phyloP scores from a whole-genome alignment of 139 green algal species.

The Picochlorum costavermella region DNA sequence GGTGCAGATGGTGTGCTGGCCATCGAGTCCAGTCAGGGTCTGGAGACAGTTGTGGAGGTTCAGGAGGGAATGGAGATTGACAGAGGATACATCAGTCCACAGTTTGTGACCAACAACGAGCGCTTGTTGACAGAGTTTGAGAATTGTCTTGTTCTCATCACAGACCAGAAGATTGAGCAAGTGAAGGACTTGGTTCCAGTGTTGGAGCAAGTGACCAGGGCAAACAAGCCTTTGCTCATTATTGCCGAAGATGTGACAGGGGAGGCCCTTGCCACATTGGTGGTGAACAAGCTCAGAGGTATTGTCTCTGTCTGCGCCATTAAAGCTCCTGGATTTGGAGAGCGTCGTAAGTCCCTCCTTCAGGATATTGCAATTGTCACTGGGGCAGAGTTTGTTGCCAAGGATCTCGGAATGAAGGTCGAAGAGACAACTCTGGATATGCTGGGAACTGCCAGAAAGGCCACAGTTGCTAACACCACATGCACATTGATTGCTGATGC shows the following conservation, averaged over 20 bases:
- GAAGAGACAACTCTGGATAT: conserved; percentile 72
- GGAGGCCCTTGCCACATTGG: conserved; percentile 94
- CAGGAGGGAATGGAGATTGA: conserved; percentile 97
- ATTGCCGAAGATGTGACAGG: conserved; percentile 92
- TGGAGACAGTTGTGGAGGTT: conserved; percentile 83
- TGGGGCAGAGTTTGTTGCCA: conserved; percentile 94
- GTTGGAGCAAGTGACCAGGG: conserved; percentile 67
- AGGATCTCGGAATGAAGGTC: conserved; percentile 79
- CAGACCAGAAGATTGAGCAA: conserved; percentile 84
- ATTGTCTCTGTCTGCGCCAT: conserved; percentile 86
- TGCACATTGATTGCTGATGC: conserved; percentile 93
- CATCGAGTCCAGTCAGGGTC: conserved; percentile 75
- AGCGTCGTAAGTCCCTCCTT: conserved; percentile 78
- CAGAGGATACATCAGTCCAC: conserved; percentile 92
- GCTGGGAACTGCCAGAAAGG: conserved; percentile 87
- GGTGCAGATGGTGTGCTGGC: conserved; percentile 86
- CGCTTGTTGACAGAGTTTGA: conserved; percentile 84
- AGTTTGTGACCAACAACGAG: conserved; percentile 94
- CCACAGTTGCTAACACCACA: conserved; percentile 59
- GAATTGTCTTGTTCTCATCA: conserved; percentile 86
- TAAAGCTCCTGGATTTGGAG: conserved; percentile 82
- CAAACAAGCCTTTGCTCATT: conserved; percentile 83
- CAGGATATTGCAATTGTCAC: conserved; percentile 76
- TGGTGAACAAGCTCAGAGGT: conserved; percentile 98
- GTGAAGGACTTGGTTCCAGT: conserved; percentile 71